Evolutionary conservation across 208 protist genomes (phyloP), one percentile per base, ranked within the genome.

Genomic region (Trypanosoma rangeli): DNA sequence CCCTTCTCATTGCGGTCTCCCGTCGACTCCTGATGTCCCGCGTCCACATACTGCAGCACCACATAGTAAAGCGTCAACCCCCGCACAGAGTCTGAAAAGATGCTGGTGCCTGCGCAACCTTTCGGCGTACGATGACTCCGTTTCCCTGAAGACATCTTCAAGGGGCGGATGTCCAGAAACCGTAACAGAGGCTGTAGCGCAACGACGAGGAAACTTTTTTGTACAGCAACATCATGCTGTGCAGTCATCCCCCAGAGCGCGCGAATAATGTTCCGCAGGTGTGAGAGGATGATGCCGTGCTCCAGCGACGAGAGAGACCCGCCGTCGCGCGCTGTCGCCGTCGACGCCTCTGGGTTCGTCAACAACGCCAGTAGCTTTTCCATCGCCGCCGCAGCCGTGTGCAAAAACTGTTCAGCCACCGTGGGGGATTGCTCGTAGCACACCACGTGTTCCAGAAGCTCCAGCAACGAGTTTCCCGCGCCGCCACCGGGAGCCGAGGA

Each of bases 381-480:
- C 15, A 74, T 54, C 2, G 73, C 59, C 52, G 33, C 24, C 2
- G 50, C 76, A 29, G 70, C 55, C 0, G 66, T 64, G 16, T 53
- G 49, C 26, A 80, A 5, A 49, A 86, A 70, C 64, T 63, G 52
- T 49, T 37, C 5, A 12, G 73, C 76, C 13, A 74, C 72, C 12
- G 28, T 59, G 22, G 24, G 15, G 7, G 67, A 73, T 22, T 59
- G 52, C 68, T 84, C 79, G 63, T 80, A 84, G 53, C 69, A 60
- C 16, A 64, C 37, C 20, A 84, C 75, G 59, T 90, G 83, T 4
- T 69, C 78, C 9, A 93, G 64, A 22, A 93, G 72, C 5, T 80
- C 84, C 7, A 90, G 53, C 24, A 92, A 63, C 13, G 85, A 83
- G 48, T 79, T 79, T 3, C 71, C 78, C 12, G 29, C 48, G 4